Evolutionary conservation across 2,329 filamentous ascomycete species (phyloP).

Genomic region (Penicillium sclerotigenum): DNA sequence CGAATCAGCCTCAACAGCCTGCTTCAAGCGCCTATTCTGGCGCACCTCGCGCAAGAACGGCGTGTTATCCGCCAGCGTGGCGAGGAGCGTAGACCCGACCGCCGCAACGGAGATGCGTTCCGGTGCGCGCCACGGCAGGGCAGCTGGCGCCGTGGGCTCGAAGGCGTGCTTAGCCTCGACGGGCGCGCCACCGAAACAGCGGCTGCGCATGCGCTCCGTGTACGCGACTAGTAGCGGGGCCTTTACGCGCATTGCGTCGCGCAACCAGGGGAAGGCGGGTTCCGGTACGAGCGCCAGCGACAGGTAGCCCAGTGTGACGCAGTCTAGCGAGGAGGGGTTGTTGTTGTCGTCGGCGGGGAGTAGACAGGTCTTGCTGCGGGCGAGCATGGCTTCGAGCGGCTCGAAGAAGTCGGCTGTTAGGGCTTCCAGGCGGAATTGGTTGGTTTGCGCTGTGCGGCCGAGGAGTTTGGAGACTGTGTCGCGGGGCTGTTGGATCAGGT

Average conservation of each 20-base stretch:
- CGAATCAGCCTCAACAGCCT: constrained; percentile 27
- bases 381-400: constrained; percentile 64
- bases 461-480: constrained; percentile 62
- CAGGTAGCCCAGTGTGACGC: constrained; percentile 75
- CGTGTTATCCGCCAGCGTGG: constrained; percentile 36
- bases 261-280: constrained; percentile 62
- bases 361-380: constrained; percentile 52
- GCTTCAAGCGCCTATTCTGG: constrained; percentile 37
- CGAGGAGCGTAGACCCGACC: constrained; percentile 35
- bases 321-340: constrained; percentile 67
- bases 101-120: constrained; percentile 32
- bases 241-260: constrained; percentile 54
- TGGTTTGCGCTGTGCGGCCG: constrained; percentile 64
- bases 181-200: constrained; percentile 36
- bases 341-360: constrained; percentile 43
- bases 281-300: constrained; percentile 65
- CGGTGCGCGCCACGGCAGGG: constrained; percentile 38
- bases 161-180: constrained; percentile 24
- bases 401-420: constrained; percentile 69
- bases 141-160: not conserved
- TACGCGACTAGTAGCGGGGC: constrained; percentile 47
- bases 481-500: constrained; percentile 54
- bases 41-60: constrained; percentile 39
- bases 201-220: constrained; percentile 39
- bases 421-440: constrained; percentile 71